Conservation (phyloP, 2,329 filamentous ascomycete species). For the Fusarium sacchari region DNA sequence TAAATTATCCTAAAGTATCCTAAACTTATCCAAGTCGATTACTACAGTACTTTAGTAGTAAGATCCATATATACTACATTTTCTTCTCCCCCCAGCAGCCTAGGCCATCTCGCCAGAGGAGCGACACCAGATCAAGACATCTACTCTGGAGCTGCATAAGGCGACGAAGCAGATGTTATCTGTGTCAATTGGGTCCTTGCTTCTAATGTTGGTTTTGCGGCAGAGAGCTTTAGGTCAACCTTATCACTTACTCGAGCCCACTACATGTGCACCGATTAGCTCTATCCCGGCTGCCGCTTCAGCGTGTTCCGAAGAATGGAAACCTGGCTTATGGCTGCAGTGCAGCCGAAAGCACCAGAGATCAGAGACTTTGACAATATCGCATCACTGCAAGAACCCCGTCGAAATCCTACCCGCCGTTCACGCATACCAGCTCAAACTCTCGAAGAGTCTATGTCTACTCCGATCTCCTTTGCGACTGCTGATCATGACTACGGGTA, state of each 20-base stretch:
- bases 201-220: background rate
- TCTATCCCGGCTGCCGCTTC: too few relatives aligned
- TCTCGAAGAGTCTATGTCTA: too few relatives aligned
- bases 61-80: background rate
- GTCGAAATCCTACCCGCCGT: too few relatives aligned
- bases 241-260: background rate
- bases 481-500: too few relatives aligned
- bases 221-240: background rate
- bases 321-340: too few relatives aligned
- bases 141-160: background rate
- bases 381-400: too few relatives aligned
- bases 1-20: background rate
- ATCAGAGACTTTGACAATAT: too few relatives aligned
- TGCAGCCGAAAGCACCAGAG: too few relatives aligned
- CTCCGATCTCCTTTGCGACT: too few relatives aligned
- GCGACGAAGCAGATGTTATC: background rate
- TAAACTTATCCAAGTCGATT: background rate
- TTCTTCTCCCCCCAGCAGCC: background rate
- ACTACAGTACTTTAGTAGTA: background rate
- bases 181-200: background rate
- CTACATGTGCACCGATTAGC: too few relatives aligned
- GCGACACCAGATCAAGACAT: background rate
- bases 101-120: background rate
- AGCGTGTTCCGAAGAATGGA: too few relatives aligned
- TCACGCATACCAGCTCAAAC: too few relatives aligned